Evolutionary conservation across 2,329 filamentous ascomycete genomes (phyloP).

Genomic region (Didymella keratinophila): DNA sequence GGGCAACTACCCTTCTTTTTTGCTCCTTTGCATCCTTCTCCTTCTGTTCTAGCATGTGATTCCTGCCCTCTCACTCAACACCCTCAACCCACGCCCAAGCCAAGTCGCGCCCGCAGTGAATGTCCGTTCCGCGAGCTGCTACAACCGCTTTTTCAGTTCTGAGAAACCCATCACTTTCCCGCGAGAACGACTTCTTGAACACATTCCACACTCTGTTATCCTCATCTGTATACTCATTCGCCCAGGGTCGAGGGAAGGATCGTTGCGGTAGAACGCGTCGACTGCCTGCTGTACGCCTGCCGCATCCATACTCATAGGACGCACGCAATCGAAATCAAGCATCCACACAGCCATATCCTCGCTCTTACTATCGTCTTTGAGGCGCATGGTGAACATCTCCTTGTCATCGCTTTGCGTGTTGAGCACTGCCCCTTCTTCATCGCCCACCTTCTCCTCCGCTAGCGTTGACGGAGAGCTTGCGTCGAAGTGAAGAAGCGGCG

Average conservation of each 20-base stretch:
- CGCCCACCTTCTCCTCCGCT: too few species aligned
- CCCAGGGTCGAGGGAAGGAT: background rate
- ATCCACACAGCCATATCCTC: conserved; percentile 1
- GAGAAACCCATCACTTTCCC: background rate
- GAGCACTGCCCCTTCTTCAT: background rate
- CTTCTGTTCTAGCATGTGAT: background rate
- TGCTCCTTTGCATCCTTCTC: background rate
- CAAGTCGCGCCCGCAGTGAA: background rate
- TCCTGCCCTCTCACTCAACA: background rate
- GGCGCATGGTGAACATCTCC: background rate
- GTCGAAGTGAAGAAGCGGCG: background rate
- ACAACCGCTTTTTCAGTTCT: background rate
- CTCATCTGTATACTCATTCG: background rate
- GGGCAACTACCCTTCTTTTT: too few species aligned
- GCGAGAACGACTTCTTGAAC: background rate
- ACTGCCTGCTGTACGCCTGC: background rate
- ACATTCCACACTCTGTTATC: background rate
- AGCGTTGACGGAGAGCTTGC: too few species aligned
- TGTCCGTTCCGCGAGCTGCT: background rate
- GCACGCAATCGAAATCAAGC: conserved; percentile 4
- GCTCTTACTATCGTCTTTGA: background rate
- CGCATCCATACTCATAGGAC: background rate
- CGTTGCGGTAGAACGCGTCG: conserved; percentile 1
- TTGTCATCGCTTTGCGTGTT: background rate
- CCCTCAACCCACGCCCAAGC: background rate